These are phyloP conservation scores for Dichotomocladium elegans DNA, from an alignment of 371 early-diverging fungal genomes.

Conservation along the genomic window DNA sequence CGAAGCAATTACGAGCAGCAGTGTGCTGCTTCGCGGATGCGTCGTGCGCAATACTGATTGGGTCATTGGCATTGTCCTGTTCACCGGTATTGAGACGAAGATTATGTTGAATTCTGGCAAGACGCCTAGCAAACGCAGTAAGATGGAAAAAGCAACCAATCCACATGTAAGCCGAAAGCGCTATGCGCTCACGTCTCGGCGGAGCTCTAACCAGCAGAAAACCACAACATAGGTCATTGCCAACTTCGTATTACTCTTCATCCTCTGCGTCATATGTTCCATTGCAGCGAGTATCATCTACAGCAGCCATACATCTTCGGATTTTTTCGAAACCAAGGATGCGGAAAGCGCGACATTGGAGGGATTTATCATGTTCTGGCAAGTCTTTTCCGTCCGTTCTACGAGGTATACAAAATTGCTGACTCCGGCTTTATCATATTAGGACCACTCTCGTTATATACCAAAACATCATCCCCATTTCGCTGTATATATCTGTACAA, in stretches of 20 bases:
- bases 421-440: background rate
- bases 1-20: conserved; percentile 78
- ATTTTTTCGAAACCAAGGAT: conserved; percentile 31
- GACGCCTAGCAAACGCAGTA: conserved; percentile 92
- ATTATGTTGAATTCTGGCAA: conserved; percentile 87
- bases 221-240: conserved; percentile 49
- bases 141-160: conserved; percentile 94
- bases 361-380: conserved; percentile 54
- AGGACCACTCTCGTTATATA: conserved; percentile 48
- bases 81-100: conserved; percentile 90
- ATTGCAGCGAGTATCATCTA: conserved; percentile 57
- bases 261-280: conserved; percentile 66
- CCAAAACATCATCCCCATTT: conserved; percentile 78
- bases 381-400: background rate
- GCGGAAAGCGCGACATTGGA: conserved; percentile 42
- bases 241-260: conserved; percentile 39
- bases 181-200: background rate
- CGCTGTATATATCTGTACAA: conserved; percentile 95
- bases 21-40: conserved; percentile 89
- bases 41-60: conserved; percentile 90
- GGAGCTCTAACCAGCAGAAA: too few relatives aligned
- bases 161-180: conserved; percentile 65
- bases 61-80: conserved; percentile 79
- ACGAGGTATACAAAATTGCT: background rate
- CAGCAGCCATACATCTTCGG: conserved; percentile 21